A percentile compares a stretch with the other conserved stretches of the same genome.
phyloP scores from a whole-genome alignment of 768 basidiomycete species.

The Lactifluus piperatus region DNA sequence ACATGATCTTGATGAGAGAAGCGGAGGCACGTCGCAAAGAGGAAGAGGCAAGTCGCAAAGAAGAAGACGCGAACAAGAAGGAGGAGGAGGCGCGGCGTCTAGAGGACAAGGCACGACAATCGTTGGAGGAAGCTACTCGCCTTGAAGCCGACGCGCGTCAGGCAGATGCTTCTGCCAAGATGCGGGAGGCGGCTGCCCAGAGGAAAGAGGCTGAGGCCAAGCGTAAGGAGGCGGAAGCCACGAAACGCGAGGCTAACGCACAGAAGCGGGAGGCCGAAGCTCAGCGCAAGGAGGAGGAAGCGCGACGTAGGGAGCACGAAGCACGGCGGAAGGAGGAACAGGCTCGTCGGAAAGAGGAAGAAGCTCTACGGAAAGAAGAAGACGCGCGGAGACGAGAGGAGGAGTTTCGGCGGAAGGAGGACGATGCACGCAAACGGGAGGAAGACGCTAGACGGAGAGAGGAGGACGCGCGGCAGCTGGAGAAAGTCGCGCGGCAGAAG shows the following conservation, averaged over 20 bases:
- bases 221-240: conserved; percentile 24
- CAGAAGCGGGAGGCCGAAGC: conserved; percentile 29
- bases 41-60: conserved; percentile 27
- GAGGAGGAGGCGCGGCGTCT: conserved; percentile 22
- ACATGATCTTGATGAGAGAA: conserved; percentile 18
- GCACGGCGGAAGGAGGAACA: conserved; percentile 27
- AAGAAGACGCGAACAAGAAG: conserved; percentile 22
- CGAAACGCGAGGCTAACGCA: conserved; percentile 29
- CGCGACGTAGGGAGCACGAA: conserved; percentile 28
- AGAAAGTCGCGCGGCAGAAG: conserved; percentile 25
- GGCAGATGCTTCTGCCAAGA: conserved; percentile 22
- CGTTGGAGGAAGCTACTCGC: conserved; percentile 18
- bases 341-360: conserved; percentile 25
- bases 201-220: conserved; percentile 18
- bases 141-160: conserved; percentile 20
- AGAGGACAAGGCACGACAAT: conserved; percentile 22
- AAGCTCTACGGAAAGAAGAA: conserved; percentile 27
- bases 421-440: conserved; percentile 29
- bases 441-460: conserved; percentile 29
- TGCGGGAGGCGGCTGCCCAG: conserved; percentile 19
- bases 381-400: conserved; percentile 25
- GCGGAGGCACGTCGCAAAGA: conserved; percentile 18
- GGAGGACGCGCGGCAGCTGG: conserved; percentile 24
- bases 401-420: conserved; percentile 26
- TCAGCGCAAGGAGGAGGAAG: conserved; percentile 26